Evolutionary conservation across 176 grass and related monocot genomes (phyloP).

Genomic region (Rhipidocladum racemiflorum): DNA sequence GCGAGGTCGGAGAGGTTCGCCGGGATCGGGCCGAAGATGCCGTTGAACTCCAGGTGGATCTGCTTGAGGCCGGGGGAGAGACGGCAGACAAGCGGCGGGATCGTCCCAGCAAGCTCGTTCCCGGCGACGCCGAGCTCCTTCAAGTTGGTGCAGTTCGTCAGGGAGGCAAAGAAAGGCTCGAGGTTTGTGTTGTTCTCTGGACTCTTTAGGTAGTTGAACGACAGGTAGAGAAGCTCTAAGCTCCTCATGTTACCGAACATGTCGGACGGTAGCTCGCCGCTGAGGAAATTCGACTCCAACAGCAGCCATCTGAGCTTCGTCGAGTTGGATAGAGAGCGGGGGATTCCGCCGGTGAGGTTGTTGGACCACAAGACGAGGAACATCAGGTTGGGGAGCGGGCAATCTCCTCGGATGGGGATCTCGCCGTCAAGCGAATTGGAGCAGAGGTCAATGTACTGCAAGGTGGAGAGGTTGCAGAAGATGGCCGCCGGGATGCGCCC

Average conservation of each 20-base stretch:
- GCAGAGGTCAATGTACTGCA: slow-evolving; percentile 77
- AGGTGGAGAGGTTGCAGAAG: slow-evolving; percentile 65
- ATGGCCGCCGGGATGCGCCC: slow-evolving; percentile 54
- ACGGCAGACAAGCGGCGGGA: slow-evolving; percentile 52
- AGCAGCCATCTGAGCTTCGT: slow-evolving; percentile 79
- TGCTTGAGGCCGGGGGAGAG: slow-evolving; percentile 53
- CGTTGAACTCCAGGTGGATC: slow-evolving; percentile 80
- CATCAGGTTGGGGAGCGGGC: slow-evolving; percentile 51
- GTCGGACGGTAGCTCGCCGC: slow-evolving; percentile 51
- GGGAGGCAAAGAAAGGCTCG: slow-evolving; percentile 72
- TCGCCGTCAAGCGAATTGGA: slow-evolving; percentile 59
- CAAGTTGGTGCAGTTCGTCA: slow-evolving; percentile 60
- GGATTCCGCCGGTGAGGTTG: slow-evolving; percentile 60
- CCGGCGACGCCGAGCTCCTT: slow-evolving; percentile 69
- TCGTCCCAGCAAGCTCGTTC: slow-evolving; percentile 57
- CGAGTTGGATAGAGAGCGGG: slow-evolving; percentile 63
- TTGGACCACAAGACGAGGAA: slow-evolving; percentile 88
- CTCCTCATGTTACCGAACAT: slow-evolving; percentile 60
- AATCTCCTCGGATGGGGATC: slow-evolving; percentile 52
- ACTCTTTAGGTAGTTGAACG: slow-evolving; percentile 65
- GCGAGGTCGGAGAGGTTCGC: slow-evolving; percentile 49
- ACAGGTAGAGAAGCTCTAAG: slow-evolving; percentile 61
- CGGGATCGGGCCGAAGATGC: slow-evolving; percentile 72
- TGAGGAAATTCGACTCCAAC: slow-evolving; percentile 60
- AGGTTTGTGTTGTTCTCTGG: slow-evolving; percentile 56